These are phyloP conservation scores for Aspergillus sp. DNA, from an alignment of 2,329 filamentous ascomycete genomes.

Conservation along the genomic window DNA sequence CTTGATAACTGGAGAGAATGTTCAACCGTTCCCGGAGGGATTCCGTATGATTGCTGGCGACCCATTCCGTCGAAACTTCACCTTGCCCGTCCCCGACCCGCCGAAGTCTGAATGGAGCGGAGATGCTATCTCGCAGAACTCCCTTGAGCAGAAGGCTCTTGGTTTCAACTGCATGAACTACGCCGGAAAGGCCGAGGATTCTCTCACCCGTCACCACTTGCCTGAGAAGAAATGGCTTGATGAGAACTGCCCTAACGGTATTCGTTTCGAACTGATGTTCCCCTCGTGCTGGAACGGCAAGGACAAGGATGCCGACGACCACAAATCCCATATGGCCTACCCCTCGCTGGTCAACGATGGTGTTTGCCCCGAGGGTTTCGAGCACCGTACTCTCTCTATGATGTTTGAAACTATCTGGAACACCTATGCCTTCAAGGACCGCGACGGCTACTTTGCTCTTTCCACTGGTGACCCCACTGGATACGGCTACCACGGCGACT, in stretches of 20 bases:
- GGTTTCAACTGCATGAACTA: conserved; percentile 98
- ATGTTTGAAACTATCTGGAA: conserved; percentile 86
- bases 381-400: conserved; percentile 68
- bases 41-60: conserved; percentile 84
- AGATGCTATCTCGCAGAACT: conserved; percentile 62
- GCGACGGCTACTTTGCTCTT: conserved; percentile 69
- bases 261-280: conserved; percentile 84
- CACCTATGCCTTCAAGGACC: conserved; percentile 63
- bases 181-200: conserved; percentile 60
- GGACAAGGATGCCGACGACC: conserved; percentile 54
- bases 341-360: conserved; percentile 75
- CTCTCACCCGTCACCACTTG: conserved; percentile 77
- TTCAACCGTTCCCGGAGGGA: conserved; percentile 71
- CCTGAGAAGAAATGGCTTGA: conserved; percentile 80
- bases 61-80: conserved; percentile 67
- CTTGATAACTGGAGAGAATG: conserved; percentile 65
- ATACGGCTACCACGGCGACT: conserved; percentile 75
- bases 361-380: conserved; percentile 68
- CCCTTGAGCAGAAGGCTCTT: conserved; percentile 75
- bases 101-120: conserved; percentile 70
- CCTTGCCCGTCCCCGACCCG: conserved; percentile 64
- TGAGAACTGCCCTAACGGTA: conserved; percentile 74
- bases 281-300: conserved; percentile 85
- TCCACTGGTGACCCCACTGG: conserved; percentile 77
- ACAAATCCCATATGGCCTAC: conserved; percentile 71